Percentiles rank a stretch among this genome's conserved stretches.
Conservation (phyloP, 1,139 yeast species). For the Eremothecium sinecaudum region DNA sequence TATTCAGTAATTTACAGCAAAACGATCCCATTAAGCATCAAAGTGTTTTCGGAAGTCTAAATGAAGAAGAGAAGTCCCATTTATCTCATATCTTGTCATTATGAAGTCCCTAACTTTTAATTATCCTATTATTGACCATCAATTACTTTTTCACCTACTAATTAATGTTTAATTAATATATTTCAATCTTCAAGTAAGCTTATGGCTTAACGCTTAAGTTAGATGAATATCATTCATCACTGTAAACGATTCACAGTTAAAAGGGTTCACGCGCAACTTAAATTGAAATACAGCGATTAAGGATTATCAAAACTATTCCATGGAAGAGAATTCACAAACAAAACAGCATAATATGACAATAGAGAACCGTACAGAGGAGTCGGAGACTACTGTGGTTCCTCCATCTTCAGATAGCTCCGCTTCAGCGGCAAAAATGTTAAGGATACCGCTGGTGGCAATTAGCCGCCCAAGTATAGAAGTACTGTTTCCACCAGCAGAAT, state of each 20-base stretch:
- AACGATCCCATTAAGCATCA: slow-evolving; percentile 33
- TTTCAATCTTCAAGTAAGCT: too few relatives aligned
- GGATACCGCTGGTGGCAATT: slow-evolving; percentile 3
- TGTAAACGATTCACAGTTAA: too few relatives aligned
- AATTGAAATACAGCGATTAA: too few relatives aligned
- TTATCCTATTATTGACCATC: too few relatives aligned
- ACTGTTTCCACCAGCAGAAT: slow-evolving; percentile 9
- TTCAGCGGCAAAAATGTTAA: neutral
- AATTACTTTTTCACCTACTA: too few relatives aligned
- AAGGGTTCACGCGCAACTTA: too few relatives aligned
- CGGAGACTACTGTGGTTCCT: slow-evolving; percentile 2
- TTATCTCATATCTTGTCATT: slow-evolving; percentile 22
- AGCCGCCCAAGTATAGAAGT: slow-evolving; percentile 3
- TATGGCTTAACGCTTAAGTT: too few relatives aligned
- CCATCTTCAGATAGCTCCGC: neutral
- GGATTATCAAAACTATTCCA: too few relatives aligned
- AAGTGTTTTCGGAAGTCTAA: slow-evolving; percentile 26
- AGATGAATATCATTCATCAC: too few relatives aligned
- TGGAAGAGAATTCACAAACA: too few relatives aligned
- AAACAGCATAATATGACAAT: neutral
- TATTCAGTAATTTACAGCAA: slow-evolving; percentile 26
- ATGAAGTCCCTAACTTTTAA: too few relatives aligned
- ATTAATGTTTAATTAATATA: too few relatives aligned
- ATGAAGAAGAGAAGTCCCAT: slow-evolving; percentile 31
- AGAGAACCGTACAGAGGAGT: slow-evolving; percentile 1